These are phyloP conservation scores for Ammopiptanthus mongolicus DNA, from an alignment of 306 rosid genomes.

Conservation along the genomic window DNA sequence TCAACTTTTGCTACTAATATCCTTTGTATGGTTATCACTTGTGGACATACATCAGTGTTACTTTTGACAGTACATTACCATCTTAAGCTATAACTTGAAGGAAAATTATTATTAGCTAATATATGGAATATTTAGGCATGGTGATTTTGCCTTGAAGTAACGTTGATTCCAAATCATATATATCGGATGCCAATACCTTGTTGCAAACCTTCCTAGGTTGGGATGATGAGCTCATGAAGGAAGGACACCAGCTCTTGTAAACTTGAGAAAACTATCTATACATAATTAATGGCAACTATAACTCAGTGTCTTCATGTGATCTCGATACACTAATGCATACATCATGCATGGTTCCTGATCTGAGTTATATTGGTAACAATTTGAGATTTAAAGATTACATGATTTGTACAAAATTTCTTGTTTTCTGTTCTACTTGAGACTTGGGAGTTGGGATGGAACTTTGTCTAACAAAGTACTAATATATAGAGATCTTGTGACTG, in stretches of 20 bases:
- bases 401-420: no score
- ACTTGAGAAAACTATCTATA: no score
- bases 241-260: no score
- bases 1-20: neutral
- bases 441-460: no score
- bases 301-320: neutral
- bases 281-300: no score
- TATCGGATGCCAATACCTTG: conserved; percentile 13
- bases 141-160: neutral
- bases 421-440: no score
- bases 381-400: no score
- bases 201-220: neutral
- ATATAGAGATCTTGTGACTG: no score
- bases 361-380: neutral
- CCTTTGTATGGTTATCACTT: neutral
- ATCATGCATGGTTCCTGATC: neutral
- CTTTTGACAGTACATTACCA: no score
- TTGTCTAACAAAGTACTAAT: no score
- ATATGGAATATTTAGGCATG: neutral
- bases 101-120: neutral
- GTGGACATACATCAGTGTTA: neutral
- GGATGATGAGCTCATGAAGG: neutral
- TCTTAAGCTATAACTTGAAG: no score
- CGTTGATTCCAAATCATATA: conserved; percentile 26
- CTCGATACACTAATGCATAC: neutral